These are phyloP conservation scores for Corinectria fuckeliana DNA, from an alignment of 2,329 filamentous ascomycete species.

Conservation along the genomic window DNA sequence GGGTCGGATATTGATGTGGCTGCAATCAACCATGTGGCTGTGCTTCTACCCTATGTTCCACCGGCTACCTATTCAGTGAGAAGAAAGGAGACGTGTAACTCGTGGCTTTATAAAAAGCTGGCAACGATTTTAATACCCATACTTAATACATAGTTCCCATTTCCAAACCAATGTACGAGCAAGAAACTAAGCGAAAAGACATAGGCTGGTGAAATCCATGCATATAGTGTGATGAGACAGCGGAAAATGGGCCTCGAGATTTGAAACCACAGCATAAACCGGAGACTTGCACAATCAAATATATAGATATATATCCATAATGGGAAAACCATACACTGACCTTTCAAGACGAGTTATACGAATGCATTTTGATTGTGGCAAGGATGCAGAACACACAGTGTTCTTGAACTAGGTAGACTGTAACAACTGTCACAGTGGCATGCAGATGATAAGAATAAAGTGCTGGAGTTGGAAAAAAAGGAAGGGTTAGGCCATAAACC, in stretches of 20 bases:
- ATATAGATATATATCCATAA: too few relatives aligned
- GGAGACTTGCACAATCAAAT: neutral
- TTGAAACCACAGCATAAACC: neutral
- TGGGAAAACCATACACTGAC: neutral
- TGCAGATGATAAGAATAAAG: neutral
- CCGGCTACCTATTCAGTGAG: too few relatives aligned
- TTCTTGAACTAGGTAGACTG: neutral
- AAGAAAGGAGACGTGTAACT: neutral
- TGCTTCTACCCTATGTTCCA: neutral
- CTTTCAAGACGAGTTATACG: neutral
- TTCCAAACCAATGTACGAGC: neutral
- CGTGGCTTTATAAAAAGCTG: neutral
- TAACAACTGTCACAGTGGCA: neutral
- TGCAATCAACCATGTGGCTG: too few relatives aligned
- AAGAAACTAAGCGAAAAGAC: neutral
- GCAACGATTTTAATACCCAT: neutral
- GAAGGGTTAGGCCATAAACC: too few relatives aligned
- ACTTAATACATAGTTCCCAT: neutral
- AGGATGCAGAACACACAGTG: neutral
- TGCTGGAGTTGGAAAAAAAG: neutral
- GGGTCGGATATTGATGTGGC: neutral
- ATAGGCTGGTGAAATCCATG: neutral
- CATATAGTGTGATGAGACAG: neutral
- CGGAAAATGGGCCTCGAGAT: neutral
- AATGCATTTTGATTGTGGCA: neutral